Conservation (phyloP, 306 rosid species). For the Quercus ilex region DNA sequence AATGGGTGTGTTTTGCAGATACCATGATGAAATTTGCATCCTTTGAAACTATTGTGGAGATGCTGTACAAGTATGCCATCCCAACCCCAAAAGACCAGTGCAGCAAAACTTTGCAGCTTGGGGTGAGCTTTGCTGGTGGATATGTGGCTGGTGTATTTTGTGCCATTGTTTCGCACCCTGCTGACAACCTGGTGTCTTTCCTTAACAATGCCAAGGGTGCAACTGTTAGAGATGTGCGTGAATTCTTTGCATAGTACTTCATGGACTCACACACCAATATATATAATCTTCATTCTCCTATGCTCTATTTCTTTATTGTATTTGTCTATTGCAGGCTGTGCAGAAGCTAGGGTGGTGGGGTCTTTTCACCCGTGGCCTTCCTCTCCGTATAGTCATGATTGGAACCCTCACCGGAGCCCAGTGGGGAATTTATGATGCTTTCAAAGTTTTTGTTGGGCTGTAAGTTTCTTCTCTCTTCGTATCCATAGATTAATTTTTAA, state of each 20-base stretch:
- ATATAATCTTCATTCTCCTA: background rate
- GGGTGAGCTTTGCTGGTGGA: slow-evolving; percentile 73
- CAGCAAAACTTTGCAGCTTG: slow-evolving; percentile 62
- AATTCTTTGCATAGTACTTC: background rate
- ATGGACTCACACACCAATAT: background rate
- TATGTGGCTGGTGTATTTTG: slow-evolving; percentile 68
- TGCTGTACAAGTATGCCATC: slow-evolving; percentile 53
- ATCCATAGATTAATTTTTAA: background rate
- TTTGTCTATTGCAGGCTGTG: slow-evolving; percentile 54
- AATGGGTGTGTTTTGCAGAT: slow-evolving; percentile 28
- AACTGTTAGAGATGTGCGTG: slow-evolving; percentile 69
- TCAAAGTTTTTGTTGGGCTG: slow-evolving; percentile 72
- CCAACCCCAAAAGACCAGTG: slow-evolving; percentile 63
- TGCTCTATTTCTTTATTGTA: slow-evolving; percentile 8
- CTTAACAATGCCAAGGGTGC: slow-evolving; percentile 83
- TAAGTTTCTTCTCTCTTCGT: slow-evolving; percentile 32
- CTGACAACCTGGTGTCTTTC: slow-evolving; percentile 79
- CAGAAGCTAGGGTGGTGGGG: slow-evolving; percentile 55
- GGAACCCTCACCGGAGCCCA: slow-evolving; percentile 76
- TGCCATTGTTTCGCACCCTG: slow-evolving; percentile 74
- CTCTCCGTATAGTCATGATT: slow-evolving; percentile 72
- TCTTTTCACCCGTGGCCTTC: slow-evolving; percentile 79
- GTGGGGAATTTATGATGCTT: slow-evolving; percentile 69
- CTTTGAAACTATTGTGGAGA: slow-evolving; percentile 66
- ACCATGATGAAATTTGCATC: slow-evolving; percentile 87